Base-by-base conservation (phyloP, 1,284 basidiomycete genomes). In the Microbotryum intermedium region DNA sequence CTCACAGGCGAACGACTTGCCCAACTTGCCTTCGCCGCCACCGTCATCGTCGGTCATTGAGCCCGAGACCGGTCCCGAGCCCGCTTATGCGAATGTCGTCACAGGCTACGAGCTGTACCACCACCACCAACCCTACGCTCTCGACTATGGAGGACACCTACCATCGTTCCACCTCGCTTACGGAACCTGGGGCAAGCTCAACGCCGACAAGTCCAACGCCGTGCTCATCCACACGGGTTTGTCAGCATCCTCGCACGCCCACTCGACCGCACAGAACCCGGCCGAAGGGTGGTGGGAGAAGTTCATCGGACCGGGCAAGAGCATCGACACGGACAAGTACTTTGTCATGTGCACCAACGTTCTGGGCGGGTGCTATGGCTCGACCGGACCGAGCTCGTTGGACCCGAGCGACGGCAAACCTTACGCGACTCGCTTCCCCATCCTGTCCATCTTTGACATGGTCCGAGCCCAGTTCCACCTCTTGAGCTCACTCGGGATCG, bases 331-430 rank as follows among this genome's bases (percentile, higher is more conserved):
- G 4, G 80, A 92, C 73, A 82, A 84, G 55, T 97, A 88, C 79
- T 97, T 89, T 76, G 80, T 98, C 72, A 85, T 98, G 52, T 99
- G 94, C 78, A 92, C 92, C 16, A 99, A 98, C 75, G 93, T 95
- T 58, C 81, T 99, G 34, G 94, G 94, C 4, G 93, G 95, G 0
- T 98, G 94, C 78, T 98, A 97, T 72, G 94, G 94, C 28, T 89
- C 88, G 4, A 97, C 95, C 0, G 94, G 95, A 1, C 94, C 94
- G 0, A 88, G 88, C 1, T 89, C 88, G 0, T 75, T 83, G 44
- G 82, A 92, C 67, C 83, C 87, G 62, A 74, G 68, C 82, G 72
- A 85, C 0, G 83, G 84, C 1, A 77, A 82, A 51, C 83, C 83
- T 11, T 98, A 91, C 75, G 95, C 86, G 1, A 97, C 94, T 0